Evolutionary conservation across 495 filamentous ascomycete genomes (phyloP).

Genomic region (Penicillium fimorum): DNA sequence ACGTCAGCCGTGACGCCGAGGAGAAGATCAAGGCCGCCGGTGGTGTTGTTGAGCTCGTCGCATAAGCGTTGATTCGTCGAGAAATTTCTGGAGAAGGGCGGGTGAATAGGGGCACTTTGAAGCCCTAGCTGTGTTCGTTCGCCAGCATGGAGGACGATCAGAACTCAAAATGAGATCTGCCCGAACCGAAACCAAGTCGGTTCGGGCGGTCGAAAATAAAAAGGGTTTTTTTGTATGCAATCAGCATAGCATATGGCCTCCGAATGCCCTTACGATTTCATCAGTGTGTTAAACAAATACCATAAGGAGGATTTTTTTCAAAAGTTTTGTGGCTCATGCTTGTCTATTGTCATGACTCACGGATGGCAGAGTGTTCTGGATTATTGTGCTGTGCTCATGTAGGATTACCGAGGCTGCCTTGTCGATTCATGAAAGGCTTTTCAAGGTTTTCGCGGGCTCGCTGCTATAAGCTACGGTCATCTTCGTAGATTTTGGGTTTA

Average conservation of each 20-base stretch:
- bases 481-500: conserved; percentile 1
- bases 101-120: conserved; percentile 36
- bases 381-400: conserved; percentile 3
- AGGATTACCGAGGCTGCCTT: background rate
- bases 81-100: conserved; percentile 31
- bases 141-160: conserved; percentile 31
- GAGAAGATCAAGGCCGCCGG: conserved; percentile 93
- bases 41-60: conserved; percentile 87
- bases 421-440: background rate
- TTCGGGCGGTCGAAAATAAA: conserved; percentile 35
- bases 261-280: conserved; percentile 47
- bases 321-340: conserved; percentile 14
- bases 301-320: conserved; percentile 39
- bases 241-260: conserved; percentile 42
- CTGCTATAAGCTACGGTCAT: background rate
- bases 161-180: conserved; percentile 34
- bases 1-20: conserved; percentile 85
- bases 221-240: conserved; percentile 47
- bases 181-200: conserved; percentile 19
- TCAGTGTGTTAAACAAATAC: conserved; percentile 43
- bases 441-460: background rate
- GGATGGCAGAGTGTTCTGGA: background rate
- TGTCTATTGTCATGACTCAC: background rate
- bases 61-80: conserved; percentile 56
- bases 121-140: conserved; percentile 34